phyloP scores from a whole-genome alignment of 441 rosid genomes.

The Bruguiera hainesii region DNA sequence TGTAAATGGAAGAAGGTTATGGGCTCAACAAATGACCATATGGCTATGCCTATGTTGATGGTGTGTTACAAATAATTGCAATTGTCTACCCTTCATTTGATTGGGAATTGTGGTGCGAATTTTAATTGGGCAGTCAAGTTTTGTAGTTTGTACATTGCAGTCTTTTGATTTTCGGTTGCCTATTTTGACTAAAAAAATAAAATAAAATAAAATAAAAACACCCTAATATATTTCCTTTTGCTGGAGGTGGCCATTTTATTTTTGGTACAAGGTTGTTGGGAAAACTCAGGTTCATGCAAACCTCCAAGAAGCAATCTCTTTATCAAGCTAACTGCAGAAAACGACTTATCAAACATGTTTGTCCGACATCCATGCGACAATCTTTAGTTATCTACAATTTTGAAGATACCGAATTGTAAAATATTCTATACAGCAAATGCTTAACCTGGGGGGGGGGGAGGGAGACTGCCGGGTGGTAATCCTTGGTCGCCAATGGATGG shows the following conservation, averaged over 20 bases:
- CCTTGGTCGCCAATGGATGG: too few relatives aligned
- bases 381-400: background rate
- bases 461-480: too few relatives aligned
- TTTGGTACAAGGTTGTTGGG: background rate
- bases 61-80: too few relatives aligned
- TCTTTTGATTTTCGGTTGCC: too few relatives aligned
- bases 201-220: too few relatives aligned
- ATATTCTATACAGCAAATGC: background rate
- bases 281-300: background rate
- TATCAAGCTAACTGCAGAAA: background rate
- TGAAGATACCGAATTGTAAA: background rate
- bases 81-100: too few relatives aligned
- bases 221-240: too few relatives aligned
- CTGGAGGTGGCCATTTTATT: too few relatives aligned
- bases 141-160: too few relatives aligned
- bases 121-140: too few relatives aligned
- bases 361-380: background rate
- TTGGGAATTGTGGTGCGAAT: too few relatives aligned
- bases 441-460: background rate
- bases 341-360: background rate
- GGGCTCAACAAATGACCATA: conserved; percentile 3
- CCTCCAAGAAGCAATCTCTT: background rate
- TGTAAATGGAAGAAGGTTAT: background rate
- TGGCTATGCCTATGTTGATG: background rate
- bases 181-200: too few relatives aligned